A percentile compares a stretch with the other conserved stretches of the same genome.
phyloP scores from a whole-genome alignment of 2,329 filamentous ascomycete species.

The Erysiphe neolycopersici region DNA sequence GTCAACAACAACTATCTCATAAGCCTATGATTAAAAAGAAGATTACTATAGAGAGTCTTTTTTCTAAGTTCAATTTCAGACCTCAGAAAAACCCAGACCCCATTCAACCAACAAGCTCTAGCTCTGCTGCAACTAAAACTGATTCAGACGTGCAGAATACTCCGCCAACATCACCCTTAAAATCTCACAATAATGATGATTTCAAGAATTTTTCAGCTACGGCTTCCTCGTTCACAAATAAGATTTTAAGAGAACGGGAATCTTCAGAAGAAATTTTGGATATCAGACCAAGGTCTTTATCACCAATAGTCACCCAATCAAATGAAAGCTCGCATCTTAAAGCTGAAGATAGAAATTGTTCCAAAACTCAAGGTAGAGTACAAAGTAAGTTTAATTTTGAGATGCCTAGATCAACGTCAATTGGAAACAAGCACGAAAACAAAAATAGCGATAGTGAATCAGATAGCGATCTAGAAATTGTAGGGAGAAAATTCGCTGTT shows the following conservation, averaged over 20 bases:
- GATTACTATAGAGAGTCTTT: constrained; percentile 56
- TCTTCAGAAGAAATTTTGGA: background rate
- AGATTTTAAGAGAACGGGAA: background rate
- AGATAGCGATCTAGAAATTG: constrained; percentile 19
- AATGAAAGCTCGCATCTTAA: background rate
- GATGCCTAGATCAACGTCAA: background rate
- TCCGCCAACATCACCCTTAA: constrained; percentile 16
- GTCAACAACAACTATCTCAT: constrained; percentile 77
- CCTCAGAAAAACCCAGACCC: constrained; percentile 13
- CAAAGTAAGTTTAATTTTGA: background rate
- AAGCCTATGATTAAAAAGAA: constrained; percentile 80
- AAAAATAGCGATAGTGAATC: constrained; percentile 17
- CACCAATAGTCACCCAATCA: background rate
- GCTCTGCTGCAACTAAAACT: constrained; percentile 13
- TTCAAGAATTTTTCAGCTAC: background rate
- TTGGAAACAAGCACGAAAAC: constrained; percentile 7
- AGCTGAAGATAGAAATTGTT: background rate
- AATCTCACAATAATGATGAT: background rate
- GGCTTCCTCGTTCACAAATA: background rate
- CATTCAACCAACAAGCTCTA: constrained; percentile 25
- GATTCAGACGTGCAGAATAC: too few relatives aligned
- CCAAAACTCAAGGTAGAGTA: background rate
- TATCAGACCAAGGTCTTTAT: background rate
- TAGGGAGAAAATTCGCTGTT: constrained; percentile 10
- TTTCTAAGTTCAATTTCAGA: constrained; percentile 60